A percentile compares a stretch with the other conserved stretches of the same genome.
Evolutionary conservation across 495 filamentous ascomycete species (phyloP).

Genomic region (Tuber indicum): DNA sequence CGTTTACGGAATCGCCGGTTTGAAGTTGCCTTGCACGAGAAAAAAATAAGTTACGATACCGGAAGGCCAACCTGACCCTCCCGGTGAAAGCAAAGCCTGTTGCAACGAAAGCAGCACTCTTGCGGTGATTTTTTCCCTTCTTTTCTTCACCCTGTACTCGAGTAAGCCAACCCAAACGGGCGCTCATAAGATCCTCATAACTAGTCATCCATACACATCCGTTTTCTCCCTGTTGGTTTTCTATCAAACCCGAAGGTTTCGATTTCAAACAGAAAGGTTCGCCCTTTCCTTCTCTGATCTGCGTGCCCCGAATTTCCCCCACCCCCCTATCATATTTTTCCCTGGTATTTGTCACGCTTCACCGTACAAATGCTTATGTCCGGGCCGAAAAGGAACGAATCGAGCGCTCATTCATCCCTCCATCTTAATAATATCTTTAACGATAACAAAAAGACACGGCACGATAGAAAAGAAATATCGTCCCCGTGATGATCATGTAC

Average conservation of each 20-base stretch:
- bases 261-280: neutral
- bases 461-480: slow-evolving; percentile 3
- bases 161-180: neutral
- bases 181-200: neutral
- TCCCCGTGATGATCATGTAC: neutral
- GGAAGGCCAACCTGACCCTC: neutral
- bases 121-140: neutral
- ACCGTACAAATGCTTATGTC: neutral
- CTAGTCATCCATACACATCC: slow-evolving; percentile 1
- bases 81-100: neutral
- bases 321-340: neutral
- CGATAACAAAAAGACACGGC: neutral
- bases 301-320: neutral
- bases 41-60: neutral
- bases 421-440: neutral
- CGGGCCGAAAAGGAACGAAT: neutral
- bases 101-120: neutral
- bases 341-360: neutral
- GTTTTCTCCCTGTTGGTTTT: neutral
- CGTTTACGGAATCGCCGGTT: neutral
- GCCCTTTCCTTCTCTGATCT: neutral
- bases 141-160: neutral
- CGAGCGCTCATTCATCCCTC: neutral
- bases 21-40: neutral
- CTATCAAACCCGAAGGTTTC: neutral